phyloP scores from a whole-genome alignment of 768 basidiomycete species.

The Lepiota venenata region DNA sequence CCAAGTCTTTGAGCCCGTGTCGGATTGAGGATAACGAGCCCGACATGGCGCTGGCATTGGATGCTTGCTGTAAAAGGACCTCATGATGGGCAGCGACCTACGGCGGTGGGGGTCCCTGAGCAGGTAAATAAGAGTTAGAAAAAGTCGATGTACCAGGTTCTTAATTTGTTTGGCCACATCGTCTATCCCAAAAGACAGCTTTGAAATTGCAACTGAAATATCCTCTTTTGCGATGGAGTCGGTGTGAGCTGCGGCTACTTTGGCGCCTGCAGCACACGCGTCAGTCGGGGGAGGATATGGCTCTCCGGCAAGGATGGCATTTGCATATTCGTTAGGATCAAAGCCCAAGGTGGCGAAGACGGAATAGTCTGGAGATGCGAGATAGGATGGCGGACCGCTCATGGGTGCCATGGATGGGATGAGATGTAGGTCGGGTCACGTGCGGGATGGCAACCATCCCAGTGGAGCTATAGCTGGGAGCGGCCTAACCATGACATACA shows the following conservation, averaged over 20 bases:
- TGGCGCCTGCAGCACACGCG: conserved; percentile 29
- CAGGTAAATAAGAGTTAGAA: too few relatives aligned
- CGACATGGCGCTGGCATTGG: conserved; percentile 66
- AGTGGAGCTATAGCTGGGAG: neutral
- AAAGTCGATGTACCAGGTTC: conserved; percentile 54
- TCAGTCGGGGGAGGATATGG: conserved; percentile 49
- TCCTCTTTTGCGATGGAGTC: conserved; percentile 75
- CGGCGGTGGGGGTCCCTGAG: conserved; percentile 1
- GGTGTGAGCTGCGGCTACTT: conserved; percentile 22
- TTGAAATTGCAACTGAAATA: conserved; percentile 84
- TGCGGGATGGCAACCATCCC: neutral
- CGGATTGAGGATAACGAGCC: conserved; percentile 67
- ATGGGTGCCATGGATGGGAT: neutral
- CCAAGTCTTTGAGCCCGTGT: conserved; percentile 69
- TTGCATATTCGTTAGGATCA: conserved; percentile 88
- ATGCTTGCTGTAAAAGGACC: conserved; percentile 77
- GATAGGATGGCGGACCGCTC: conserved; percentile 18
- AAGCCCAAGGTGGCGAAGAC: conserved; percentile 75
- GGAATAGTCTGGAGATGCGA: conserved; percentile 55
- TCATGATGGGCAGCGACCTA: conserved; percentile 85
- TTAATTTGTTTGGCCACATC: conserved; percentile 92
- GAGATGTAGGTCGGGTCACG: too few relatives aligned
- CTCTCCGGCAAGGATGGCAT: conserved; percentile 84
- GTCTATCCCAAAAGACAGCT: conserved; percentile 84
- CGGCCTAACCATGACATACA: too few relatives aligned